Percentiles rank a stretch among this genome's conserved stretches.
phyloP scores from a whole-genome alignment of 495 filamentous ascomycete genomes.

The Pyrenula massariospora region DNA sequence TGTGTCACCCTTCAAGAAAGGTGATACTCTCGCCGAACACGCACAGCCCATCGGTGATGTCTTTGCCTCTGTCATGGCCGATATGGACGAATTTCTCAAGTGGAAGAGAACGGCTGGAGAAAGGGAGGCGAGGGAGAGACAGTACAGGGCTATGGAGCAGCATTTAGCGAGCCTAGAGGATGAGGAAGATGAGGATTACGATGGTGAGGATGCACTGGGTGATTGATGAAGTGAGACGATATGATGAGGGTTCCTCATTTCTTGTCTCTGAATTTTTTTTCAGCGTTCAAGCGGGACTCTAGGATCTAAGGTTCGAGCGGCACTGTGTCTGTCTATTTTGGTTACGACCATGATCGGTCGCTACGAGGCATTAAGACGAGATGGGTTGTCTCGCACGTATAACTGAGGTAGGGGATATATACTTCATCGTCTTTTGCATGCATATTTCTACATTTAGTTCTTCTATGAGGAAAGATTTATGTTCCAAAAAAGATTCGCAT shows the following conservation, averaged over 20 bases:
- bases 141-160: not conserved
- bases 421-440: too few species aligned
- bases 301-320: too few species aligned
- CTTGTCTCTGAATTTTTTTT: too few species aligned
- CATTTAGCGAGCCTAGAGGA: not conserved
- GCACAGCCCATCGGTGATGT: conserved; percentile 41
- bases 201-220: not conserved
- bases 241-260: not conserved
- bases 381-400: too few species aligned
- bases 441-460: too few species aligned
- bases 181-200: not conserved
- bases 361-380: too few species aligned
- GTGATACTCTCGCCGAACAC: conserved; percentile 32
- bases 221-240: not conserved
- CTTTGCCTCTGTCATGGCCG: conserved; percentile 8
- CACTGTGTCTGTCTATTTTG: too few species aligned
- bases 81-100: not conserved
- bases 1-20: conserved; percentile 36
- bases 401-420: too few species aligned
- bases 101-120: not conserved
- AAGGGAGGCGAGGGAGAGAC: not conserved
- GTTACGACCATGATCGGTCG: too few species aligned
- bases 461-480: too few species aligned
- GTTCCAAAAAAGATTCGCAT: too few species aligned
- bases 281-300: too few species aligned